Percentiles rank a stretch among this genome's conserved stretches.
Evolutionary conservation across 2,329 filamentous ascomycete genomes (phyloP).

Genomic region (Huntiella moniliformis): DNA sequence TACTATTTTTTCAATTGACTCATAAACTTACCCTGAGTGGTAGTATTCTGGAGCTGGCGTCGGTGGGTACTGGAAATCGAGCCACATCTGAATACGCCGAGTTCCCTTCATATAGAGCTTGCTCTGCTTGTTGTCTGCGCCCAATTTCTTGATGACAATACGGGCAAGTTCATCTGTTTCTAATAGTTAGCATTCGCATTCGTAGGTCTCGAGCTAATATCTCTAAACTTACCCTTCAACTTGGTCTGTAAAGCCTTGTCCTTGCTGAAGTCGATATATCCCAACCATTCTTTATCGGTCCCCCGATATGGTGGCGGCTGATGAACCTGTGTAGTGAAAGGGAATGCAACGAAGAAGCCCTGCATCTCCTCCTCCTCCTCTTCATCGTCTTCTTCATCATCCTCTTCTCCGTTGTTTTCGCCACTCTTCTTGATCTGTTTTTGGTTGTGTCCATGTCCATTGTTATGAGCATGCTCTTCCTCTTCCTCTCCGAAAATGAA

Average conservation of each 20-base stretch:
- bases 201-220: not conserved
- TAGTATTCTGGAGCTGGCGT: constrained; percentile 8
- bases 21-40: constrained; percentile 6
- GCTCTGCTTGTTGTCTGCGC: constrained; percentile 8
- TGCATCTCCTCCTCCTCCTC: constrained; percentile 25
- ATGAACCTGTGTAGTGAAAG: constrained; percentile 34
- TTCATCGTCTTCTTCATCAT: constrained; percentile 20
- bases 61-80: constrained; percentile 9
- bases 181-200: not conserved
- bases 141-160: constrained; percentile 8
- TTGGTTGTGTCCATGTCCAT: not conserved
- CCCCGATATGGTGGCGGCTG: constrained; percentile 32
- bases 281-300: constrained; percentile 43
- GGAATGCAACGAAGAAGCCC: constrained; percentile 41
- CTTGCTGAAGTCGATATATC: constrained; percentile 38
- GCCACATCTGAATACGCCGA: constrained; percentile 7
- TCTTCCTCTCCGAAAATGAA: constrained; percentile 10
- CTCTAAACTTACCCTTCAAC: constrained; percentile 21
- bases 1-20: not conserved
- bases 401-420: constrained; percentile 23
- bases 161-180: constrained; percentile 3
- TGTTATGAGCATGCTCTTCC: constrained; percentile 2
- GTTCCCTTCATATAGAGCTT: constrained; percentile 8
- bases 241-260: constrained; percentile 28
- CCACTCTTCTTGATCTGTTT: not conserved